These are phyloP conservation scores for Picea mariana DNA, from an alignment of 83 land plant genomes.

Conservation along the genomic window DNA sequence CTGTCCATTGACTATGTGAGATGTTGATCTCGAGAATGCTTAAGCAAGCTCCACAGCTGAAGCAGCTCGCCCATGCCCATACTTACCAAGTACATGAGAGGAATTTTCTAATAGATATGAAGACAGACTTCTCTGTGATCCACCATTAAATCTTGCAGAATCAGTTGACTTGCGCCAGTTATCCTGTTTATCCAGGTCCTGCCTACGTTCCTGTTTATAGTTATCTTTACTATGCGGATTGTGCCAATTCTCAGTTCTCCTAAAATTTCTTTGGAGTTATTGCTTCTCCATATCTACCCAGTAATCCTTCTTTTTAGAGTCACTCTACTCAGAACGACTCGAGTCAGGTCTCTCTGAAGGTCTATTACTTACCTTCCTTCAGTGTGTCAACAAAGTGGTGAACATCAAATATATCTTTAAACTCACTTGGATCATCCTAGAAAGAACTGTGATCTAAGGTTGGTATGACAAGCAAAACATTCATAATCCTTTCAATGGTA, in stretches of 20 bases:
- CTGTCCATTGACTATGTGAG: conserved; percentile 30
- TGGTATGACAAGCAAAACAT: conserved; percentile 37
- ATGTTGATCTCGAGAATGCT: conserved; percentile 71
- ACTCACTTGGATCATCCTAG: conserved; percentile 47
- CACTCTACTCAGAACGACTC: conserved; percentile 35
- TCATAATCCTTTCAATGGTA: conserved; percentile 44
- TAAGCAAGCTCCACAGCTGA: conserved; percentile 83
- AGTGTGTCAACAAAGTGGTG: conserved; percentile 34
- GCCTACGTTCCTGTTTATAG: conserved; percentile 33
- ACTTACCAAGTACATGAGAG: conserved; percentile 22
- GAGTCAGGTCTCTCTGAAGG: conserved; percentile 32
- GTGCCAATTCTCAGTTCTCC: conserved; percentile 48
- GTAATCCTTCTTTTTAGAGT: conserved; percentile 39
- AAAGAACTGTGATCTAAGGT: conserved; percentile 43
- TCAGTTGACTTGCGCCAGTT: conserved; percentile 75
- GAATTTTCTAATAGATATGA: not conserved
- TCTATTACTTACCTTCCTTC: not conserved
- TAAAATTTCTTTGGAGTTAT: conserved; percentile 37
- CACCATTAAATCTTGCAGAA: conserved; percentile 34
- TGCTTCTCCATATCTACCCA: conserved; percentile 35
- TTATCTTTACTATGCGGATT: conserved; percentile 23
- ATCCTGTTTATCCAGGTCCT: conserved; percentile 55
- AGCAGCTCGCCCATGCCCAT: conserved; percentile 45
- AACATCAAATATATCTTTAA: conserved; percentile 44
- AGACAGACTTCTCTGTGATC: not conserved